Evolutionary conservation across 1,284 basidiomycete genomes (phyloP), one percentile per base, ranked within the genome.

Genomic region (Sporisorium scitamineum): DNA sequence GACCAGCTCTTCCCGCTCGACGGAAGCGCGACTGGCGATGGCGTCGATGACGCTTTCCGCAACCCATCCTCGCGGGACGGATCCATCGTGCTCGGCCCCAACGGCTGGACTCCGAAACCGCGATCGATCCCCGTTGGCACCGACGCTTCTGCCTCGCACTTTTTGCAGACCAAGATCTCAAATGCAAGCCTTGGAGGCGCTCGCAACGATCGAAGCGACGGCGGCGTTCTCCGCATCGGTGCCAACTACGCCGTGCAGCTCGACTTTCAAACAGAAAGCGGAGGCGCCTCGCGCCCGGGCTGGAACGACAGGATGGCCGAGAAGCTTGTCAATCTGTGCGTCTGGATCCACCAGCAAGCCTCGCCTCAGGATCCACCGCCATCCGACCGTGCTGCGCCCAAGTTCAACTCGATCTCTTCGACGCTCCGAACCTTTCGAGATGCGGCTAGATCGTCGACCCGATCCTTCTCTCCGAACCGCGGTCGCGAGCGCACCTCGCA

Each of bases 1-100:
- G 89, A 93, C 41, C 88, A 93, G 24, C 60, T 65, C 5, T 42
- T 68, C n/a, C 48, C 44, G 14, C 54, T 63, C 3, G 61, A 62
- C 41, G 52, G 45, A 27, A 60, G 51, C 45, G 27, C 44, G 22
- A 53, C 39, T 22, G 39, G 52, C 37, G 58, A 60, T 16, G 48
- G 24, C 10, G 34, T 26, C 41, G 54, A 52, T 7, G 60, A 75
- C 20, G 55, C 50, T 13, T 55, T 65, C 45, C 63, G 70, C 56
- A 57, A 60, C 24, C 1, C 52, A 10, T 52, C 62, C 8, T 44
- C 44, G 22, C 74, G 74, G 39, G 67, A 67, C 54, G 67, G 70
- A 22, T 66, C 70, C 48, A 64, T 73, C 20, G 75, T 77, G 2
- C 81, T 84, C 42, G 84, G 85, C n/a, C 74, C 79, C 20, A 76